A percentile compares a stretch with the other conserved stretches of the same genome.
phyloP scores from a whole-genome alignment of 768 basidiomycete genomes.

The Termitomyces sp. region DNA sequence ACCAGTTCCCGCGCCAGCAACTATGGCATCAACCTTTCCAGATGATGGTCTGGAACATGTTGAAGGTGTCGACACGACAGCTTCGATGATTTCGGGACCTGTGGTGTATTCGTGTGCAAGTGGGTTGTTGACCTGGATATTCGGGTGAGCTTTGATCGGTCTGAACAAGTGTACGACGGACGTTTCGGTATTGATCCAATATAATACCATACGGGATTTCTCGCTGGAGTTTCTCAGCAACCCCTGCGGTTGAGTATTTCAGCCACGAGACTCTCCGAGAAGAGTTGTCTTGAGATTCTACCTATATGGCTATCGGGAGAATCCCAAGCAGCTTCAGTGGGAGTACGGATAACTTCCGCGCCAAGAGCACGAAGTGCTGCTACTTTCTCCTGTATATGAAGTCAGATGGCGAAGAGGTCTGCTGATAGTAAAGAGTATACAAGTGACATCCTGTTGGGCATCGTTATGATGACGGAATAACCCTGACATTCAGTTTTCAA shows the following conservation, averaged over 20 bases:
- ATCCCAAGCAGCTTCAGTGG: constrained; percentile 85
- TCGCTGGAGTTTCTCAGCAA: constrained; percentile 72
- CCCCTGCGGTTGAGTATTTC: constrained; percentile 86
- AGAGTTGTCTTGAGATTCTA: constrained; percentile 40
- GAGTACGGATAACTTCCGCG: constrained; percentile 93
- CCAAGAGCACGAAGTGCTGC: constrained; percentile 87
- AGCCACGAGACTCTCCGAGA: constrained; percentile 62
- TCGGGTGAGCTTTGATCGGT: constrained; percentile 8
- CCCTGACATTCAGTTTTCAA: constrained; percentile 86
- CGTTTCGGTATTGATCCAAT: constrained; percentile 87
- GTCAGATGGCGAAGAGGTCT: background rate
- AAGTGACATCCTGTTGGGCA: constrained; percentile 94
- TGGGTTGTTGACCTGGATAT: constrained; percentile 72
- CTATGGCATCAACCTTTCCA: constrained; percentile 73
- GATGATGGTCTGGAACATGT: constrained; percentile 56
- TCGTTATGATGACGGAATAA: constrained; percentile 84
- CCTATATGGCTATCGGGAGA: constrained; percentile 91
- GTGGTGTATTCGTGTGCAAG: constrained; percentile 89
- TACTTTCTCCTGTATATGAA: constrained; percentile 73
- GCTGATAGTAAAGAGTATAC: constrained; percentile 27
- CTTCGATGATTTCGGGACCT: constrained; percentile 87
- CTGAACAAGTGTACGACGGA: constrained; percentile 27
- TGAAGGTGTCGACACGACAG: constrained; percentile 63
- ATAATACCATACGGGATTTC: constrained; percentile 86
- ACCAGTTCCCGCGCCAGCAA: constrained; percentile 92